Base-by-base conservation (phyloP, 2,329 filamentous ascomycete genomes). In the Fusarium stilboides region DNA sequence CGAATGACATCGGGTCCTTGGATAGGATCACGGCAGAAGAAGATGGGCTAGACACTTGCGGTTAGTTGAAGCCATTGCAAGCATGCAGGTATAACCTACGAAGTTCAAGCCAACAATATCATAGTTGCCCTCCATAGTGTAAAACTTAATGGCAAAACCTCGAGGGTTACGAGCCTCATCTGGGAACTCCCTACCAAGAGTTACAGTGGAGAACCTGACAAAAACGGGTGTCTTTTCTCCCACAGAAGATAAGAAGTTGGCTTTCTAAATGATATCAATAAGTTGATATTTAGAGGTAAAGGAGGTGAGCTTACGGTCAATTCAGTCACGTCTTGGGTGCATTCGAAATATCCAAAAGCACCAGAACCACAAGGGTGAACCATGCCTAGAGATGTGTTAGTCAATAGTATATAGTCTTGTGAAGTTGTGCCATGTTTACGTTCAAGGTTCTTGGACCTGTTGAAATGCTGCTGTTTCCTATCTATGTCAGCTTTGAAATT, bases 171-270 rank as follows among this genome's bases (percentile, higher is more conserved):
- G n/a, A n/a, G n/a, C n/a, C n/a, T n/a, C n/a, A n/a, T n/a, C n/a
- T n/a, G n/a, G n/a, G n/a, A n/a, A n/a, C n/a, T n/a, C n/a, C n/a
- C n/a, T n/a, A n/a, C n/a, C n/a, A n/a, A n/a, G n/a, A n/a, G n/a
- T n/a, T n/a, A n/a, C n/a, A n/a, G n/a, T n/a, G n/a, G n/a, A n/a
- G n/a, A n/a, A n/a, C n/a, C n/a, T n/a, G n/a, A n/a, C n/a, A n/a
- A n/a, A n/a, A n/a, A n/a, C n/a, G n/a, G 58, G 58, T 9, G 58
- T 62, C 15, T 60, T 62, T 12, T 40, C 55, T 17, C 55, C 55
- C 0, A 45, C 34, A 1, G 58, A 52, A 0, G 20, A 62, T 13
- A 60, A 33, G 9, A 45, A 62, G 17, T 62, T 62, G 2, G 57
- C 42, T 60, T 47, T 57, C 57, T 57, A 5, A 2, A n/a, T n/a